A percentile compares a stretch with the other conserved stretches of the same genome.
Conservation (phyloP, 208 protist genomes). For the Leishmania arabica region DNA sequence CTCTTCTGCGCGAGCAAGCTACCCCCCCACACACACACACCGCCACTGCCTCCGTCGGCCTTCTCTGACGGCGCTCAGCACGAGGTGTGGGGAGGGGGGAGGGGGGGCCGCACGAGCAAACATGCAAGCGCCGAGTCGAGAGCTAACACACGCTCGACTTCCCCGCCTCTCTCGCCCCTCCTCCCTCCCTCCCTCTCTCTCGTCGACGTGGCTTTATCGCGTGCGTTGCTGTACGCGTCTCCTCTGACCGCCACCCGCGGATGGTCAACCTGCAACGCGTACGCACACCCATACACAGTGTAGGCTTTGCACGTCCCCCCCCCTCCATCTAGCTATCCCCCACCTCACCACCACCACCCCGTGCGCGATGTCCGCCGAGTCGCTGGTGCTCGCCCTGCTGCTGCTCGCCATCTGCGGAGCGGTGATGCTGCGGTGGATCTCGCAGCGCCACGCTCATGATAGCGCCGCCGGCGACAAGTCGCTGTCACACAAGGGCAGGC, state of each 20-base stretch:
- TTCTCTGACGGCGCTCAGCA: neutral
- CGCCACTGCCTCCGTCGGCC: neutral
- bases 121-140: neutral
- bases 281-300: neutral
- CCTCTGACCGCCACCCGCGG: neutral
- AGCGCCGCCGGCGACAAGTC: neutral
- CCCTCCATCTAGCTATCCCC: neutral
- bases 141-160: neutral
- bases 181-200: neutral
- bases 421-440: conserved; percentile 11
- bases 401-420: conserved; percentile 10
- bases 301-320: neutral
- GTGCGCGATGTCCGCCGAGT: conserved; percentile 12
- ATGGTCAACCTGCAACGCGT: neutral
- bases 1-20: neutral
- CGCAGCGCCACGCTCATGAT: conserved; percentile 11
- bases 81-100: neutral
- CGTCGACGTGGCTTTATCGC: neutral
- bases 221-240: neutral
- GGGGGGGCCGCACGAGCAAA: neutral
- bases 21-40: neutral
- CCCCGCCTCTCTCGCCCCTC: neutral
- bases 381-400: conserved; percentile 9
- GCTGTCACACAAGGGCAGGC: neutral
- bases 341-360: neutral